Conservation (phyloP, 2,329 filamentous ascomycete species). For the Aspergillus sp. region DNA sequence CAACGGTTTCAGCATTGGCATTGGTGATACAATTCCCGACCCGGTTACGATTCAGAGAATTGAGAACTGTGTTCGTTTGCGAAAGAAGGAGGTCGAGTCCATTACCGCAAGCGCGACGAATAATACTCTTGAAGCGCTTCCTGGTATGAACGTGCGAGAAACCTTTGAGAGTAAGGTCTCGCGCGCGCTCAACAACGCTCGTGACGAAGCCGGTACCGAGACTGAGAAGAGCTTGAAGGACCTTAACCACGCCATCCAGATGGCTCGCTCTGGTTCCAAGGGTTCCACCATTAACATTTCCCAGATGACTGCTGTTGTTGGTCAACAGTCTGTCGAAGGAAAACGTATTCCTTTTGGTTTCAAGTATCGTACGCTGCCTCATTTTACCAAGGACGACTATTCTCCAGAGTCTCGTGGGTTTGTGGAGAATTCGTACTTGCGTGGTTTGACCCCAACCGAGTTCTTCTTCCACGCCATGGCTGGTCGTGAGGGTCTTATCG, state of each 20-base stretch:
- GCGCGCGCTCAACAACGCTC: constrained; percentile 84
- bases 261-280: constrained; percentile 95
- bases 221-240: constrained; percentile 91
- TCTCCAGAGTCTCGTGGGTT: constrained; percentile 95
- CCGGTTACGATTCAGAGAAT: constrained; percentile 75
- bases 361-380: constrained; percentile 92
- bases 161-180: constrained; percentile 98
- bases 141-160: constrained; percentile 97
- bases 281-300: constrained; percentile 99
- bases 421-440: constrained; percentile 96
- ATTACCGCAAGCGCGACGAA: constrained; percentile 72
- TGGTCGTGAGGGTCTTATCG: constrained; percentile 98
- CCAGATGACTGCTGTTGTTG: constrained; percentile 96
- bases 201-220: constrained; percentile 89
- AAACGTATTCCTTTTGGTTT: constrained; percentile 99
- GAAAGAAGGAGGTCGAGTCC: constrained; percentile 71
- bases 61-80: constrained; percentile 66
- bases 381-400: constrained; percentile 99
- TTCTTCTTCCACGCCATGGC: constrained; percentile 99
- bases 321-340: constrained; percentile 95
- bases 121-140: constrained; percentile 82
- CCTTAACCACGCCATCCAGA: constrained; percentile 91
- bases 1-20: constrained; percentile 94
- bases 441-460: constrained; percentile 87
- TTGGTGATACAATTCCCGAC: constrained; percentile 95